Evolutionary conservation across 2,329 filamentous ascomycete species (phyloP), one percentile per base, ranked within the genome.

Genomic region (Curvularia sp.): DNA sequence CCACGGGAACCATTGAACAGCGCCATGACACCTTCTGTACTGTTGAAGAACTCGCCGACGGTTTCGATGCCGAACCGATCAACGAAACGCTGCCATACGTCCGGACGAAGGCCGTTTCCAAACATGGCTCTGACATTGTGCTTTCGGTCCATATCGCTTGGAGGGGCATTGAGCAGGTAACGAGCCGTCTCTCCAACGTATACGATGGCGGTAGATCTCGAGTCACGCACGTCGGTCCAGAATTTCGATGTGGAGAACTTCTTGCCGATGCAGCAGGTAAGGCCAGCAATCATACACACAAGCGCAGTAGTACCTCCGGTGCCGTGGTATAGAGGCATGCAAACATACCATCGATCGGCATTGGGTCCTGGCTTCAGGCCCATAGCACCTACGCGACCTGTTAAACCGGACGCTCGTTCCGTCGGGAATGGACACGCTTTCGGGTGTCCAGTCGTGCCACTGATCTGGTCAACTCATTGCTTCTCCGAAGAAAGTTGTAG

Each of bases 101-200:
- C 89, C 0, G 88, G 87, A 1, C 88, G 82, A 66, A 90, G 80
- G 1, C 88, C 88, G 68, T 90, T 90, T 56, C 88, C 88, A 67
- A 83, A 87, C 78, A 89, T 87, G 49, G 80, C 77, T 58, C 82
- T 81, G 10, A 89, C 80, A 3, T 78, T 79, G 76, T 90, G 87
- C 13, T 83, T 77, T 59, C 78, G 82, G 73, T 90, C 87, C 6
- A 86, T 80, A 0, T 85, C 81, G n/a, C 83, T 85, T 0, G 85
- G 84, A 1, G 89, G 89, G 1, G 85, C 84, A 0, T 89, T 87
- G 12, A 93, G 82, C 0, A 93, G 81, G 65, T 93, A 93, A 0
- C 90, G 84, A 6, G 90, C 85, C 0, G 89, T 91, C 73, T 93
- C 90, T 67, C 90, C 90, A 2, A 93, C 90, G 69, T 93, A 93